Evolutionary conservation across 2,329 filamentous ascomycete species (phyloP).

Genomic region (Penicillium sclerotiorum): DNA sequence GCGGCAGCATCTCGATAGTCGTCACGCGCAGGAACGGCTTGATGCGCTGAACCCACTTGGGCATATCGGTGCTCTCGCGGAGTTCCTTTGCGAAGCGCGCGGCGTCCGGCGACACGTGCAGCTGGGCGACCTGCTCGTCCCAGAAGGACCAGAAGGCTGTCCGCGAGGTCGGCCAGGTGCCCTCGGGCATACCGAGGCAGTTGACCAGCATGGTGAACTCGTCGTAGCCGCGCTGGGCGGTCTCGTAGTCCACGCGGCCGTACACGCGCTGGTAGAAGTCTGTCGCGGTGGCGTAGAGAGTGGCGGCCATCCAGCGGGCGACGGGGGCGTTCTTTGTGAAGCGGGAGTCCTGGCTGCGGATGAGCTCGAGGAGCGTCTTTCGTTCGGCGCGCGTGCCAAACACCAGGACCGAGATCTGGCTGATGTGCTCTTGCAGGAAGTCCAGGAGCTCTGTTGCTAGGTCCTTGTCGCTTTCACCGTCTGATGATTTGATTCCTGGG

Average conservation of each 20-base stretch:
- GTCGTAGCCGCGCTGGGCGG: conserved; percentile 33
- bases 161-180: conserved; percentile 34
- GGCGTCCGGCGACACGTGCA: conserved; percentile 33
- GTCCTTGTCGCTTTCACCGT: conserved; percentile 15
- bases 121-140: conserved; percentile 33
- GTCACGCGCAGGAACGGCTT: conserved; percentile 35
- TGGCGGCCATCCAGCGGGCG: conserved; percentile 39
- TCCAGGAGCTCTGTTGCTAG: conserved; percentile 35
- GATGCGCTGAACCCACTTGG: conserved; percentile 32
- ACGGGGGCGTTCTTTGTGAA: conserved; percentile 24
- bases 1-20: conserved; percentile 40
- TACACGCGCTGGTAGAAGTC: conserved; percentile 43
- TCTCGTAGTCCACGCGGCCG: conserved; percentile 33
- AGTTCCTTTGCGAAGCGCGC: conserved; percentile 35
- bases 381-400: conserved; percentile 36
- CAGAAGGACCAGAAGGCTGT: conserved; percentile 40
- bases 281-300: conserved; percentile 39
- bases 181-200: conserved; percentile 30
- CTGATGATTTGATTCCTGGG: conserved; percentile 25
- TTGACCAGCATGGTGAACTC: conserved; percentile 35
- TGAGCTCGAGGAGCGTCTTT: conserved; percentile 29
- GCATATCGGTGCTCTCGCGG: conserved; percentile 27
- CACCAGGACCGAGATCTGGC: conserved; percentile 38
- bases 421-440: conserved; percentile 33
- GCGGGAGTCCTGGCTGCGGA: conserved; percentile 25